Base-by-base conservation (phyloP, 305 asterid genomes). In the Caryopteris hybrid region DNA sequence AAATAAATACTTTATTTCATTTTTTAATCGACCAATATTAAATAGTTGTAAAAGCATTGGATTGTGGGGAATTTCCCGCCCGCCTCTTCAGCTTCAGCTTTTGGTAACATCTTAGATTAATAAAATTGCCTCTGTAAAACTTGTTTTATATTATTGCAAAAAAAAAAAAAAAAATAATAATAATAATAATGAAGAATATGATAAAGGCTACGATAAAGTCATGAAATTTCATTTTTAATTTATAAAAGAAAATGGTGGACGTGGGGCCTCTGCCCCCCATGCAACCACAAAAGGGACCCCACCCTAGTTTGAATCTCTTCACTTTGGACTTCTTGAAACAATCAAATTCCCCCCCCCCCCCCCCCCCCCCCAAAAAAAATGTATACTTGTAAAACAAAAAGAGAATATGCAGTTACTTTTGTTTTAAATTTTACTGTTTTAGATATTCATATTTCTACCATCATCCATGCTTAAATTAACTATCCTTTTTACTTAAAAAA, bases 291-390 rank as follows among this genome's bases (percentile, higher is more conserved):
- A 70, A 61, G 29, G 72, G 79, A 69, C 74, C 72, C 67, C 75
- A 59, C 79, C 68, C 6, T 12, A 64, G 74, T 79, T 74, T 78
- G 82, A 82, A 74, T 72, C 73, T 57, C 77, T 42, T 69, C 61
- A 68, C 80, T 79, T 79, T 79, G 75, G 74, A 76, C 82, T 71
- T 68, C 87, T 82, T 69, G 81, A 77, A 71, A 77, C 72, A 25
- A 72, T 77, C 81, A 79, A 82, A 82, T 65, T 71, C 72, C 71
- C 71, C 27, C 53, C 64, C 54, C n/a, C n/a, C 48, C 57, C 8
- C 68, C 38, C 47, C 2, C 67, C 50, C 71, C 27, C 53, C 64
- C 54, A 64, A 67, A 79, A 73, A 62, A 56, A 64, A 53, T 61
- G 51, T 47, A 43, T 51, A 55, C 41, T 18, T 25, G 52, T 29